phyloP scores from a whole-genome alignment of 1,284 basidiomycete genomes.

The Moniliella sp. region DNA sequence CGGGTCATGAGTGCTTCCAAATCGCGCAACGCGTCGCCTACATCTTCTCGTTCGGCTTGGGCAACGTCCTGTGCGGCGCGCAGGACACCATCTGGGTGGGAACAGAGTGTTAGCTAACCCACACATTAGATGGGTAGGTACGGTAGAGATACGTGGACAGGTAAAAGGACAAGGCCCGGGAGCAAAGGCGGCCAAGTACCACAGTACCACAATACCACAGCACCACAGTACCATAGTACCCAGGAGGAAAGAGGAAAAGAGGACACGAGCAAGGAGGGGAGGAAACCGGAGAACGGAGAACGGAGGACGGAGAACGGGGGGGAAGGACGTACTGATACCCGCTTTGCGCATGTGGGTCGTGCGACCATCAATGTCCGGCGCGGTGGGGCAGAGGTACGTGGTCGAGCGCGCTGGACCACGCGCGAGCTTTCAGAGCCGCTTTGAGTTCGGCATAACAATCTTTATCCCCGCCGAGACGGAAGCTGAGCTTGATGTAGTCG shows the following conservation, averaged over 20 bases:
- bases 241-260: too few relatives aligned
- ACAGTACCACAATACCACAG: too few relatives aligned
- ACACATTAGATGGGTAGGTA: not conserved
- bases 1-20: slow-evolving; percentile 75
- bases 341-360: slow-evolving; percentile 7
- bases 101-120: not conserved
- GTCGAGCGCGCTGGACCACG: too few relatives aligned
- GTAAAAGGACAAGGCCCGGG: too few relatives aligned
- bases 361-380: slow-evolving; percentile 14
- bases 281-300: too few relatives aligned
- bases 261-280: too few relatives aligned
- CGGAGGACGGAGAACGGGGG: too few relatives aligned
- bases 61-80: slow-evolving; percentile 36
- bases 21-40: slow-evolving; percentile 63
- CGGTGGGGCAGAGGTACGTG: too few relatives aligned
- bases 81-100: slow-evolving; percentile 41
- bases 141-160: not conserved
- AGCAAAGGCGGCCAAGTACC: too few relatives aligned
- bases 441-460: slow-evolving; percentile 60
- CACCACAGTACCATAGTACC: too few relatives aligned
- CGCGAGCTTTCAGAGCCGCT: slow-evolving; percentile 51
- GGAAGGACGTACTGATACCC: too few relatives aligned
- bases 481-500: slow-evolving; percentile 43
- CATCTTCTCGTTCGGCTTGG: slow-evolving; percentile 47
- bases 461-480: slow-evolving; percentile 72